Evolutionary conservation across 1,284 basidiomycete species (phyloP).

Genomic region (Ustilago cynodontis): DNA sequence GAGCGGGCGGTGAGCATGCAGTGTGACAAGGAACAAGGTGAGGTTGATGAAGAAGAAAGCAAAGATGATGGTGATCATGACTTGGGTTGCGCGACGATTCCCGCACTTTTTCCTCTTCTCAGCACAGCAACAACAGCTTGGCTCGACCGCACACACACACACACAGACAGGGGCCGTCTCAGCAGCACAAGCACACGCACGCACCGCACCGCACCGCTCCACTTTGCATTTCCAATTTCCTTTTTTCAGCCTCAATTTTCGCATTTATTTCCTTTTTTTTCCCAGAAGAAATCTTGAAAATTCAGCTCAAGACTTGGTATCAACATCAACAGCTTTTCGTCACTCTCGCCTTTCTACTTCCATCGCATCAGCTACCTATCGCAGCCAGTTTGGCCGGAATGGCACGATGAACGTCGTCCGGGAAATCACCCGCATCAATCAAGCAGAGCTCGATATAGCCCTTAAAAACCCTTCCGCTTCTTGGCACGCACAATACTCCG

Average conservation of each 20-base stretch:
- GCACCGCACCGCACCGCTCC: not conserved
- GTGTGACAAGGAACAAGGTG: not conserved
- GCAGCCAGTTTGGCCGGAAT: not conserved
- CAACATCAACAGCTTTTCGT: too few relatives aligned
- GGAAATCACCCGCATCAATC: slow-evolving; percentile 93
- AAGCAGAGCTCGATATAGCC: slow-evolving; percentile 88
- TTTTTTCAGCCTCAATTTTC: slow-evolving; percentile 2
- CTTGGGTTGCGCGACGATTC: not conserved
- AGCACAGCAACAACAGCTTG: not conserved
- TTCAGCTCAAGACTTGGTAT: too few relatives aligned
- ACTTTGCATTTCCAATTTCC: slow-evolving; percentile 3
- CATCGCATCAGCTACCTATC: too few relatives aligned
- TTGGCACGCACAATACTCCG: slow-evolving; percentile 98
- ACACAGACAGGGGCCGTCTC: slow-evolving; percentile 14
- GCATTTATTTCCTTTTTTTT: slow-evolving; percentile 2
- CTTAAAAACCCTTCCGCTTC: slow-evolving; percentile 77
- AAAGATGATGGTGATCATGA: slow-evolving; percentile 5
- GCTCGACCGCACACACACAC: slow-evolving; percentile 14
- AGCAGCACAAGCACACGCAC: not conserved
- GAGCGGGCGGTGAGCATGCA: too few relatives aligned
- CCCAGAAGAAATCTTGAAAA: slow-evolving; percentile 2
- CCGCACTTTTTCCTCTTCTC: too few relatives aligned
- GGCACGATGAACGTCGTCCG: slow-evolving; percentile 74
- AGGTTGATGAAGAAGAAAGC: not conserved
- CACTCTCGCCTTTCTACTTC: too few relatives aligned